phyloP scores from a whole-genome alignment of 345 rosid genomes.

The Aquilaria sinensis region DNA sequence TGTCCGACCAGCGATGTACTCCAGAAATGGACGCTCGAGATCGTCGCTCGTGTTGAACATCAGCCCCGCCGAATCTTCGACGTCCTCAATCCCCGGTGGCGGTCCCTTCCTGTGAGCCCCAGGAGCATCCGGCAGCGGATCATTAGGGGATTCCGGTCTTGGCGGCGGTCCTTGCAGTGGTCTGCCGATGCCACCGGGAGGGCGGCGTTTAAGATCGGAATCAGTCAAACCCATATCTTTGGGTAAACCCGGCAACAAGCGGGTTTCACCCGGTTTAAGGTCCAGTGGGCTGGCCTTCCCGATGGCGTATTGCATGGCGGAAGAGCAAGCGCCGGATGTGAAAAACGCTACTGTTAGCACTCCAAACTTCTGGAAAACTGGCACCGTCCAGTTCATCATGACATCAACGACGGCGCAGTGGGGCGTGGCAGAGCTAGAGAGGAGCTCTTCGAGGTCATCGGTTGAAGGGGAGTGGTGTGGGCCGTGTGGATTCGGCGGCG shows the following conservation, averaged over 20 bases:
- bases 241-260: conserved; percentile 31
- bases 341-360: conserved; percentile 34
- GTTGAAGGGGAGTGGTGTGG: not conserved
- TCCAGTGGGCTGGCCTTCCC: conserved; percentile 28
- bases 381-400: conserved; percentile 31
- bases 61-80: conserved; percentile 22
- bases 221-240: conserved; percentile 31
- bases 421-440: conserved; percentile 11
- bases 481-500: conserved; percentile 6
- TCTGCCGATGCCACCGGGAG: conserved; percentile 7
- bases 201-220: conserved; percentile 29
- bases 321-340: conserved; percentile 42
- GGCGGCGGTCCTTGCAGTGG: not conserved
- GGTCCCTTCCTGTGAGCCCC: conserved; percentile 17
- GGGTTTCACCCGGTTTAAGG: conserved; percentile 29
- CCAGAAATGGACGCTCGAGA: conserved; percentile 36
- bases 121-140: not conserved
- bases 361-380: conserved; percentile 17
- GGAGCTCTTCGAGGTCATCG: not conserved
- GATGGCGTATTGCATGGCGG: conserved; percentile 37
- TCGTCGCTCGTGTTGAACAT: conserved; percentile 39
- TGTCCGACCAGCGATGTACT: conserved; percentile 21
- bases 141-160: not conserved
- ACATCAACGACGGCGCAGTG: conserved; percentile 34
- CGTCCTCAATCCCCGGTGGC: conserved; percentile 39